Evolutionary conservation across 352 stramenopile species (phyloP).

Genomic region (Saprolegnia parasitica): DNA sequence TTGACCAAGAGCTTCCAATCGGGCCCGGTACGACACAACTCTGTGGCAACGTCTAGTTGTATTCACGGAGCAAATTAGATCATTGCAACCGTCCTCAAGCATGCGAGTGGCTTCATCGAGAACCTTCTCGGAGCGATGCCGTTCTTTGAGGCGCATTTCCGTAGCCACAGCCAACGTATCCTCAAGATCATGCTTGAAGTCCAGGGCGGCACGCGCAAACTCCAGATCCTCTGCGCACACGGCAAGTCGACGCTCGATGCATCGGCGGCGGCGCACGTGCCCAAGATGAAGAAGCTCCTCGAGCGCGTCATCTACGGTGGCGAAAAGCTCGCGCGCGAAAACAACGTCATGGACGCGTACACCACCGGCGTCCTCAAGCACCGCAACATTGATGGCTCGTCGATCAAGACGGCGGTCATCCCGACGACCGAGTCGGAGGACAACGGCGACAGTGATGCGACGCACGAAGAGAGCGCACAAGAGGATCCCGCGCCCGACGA

Average conservation of each 20-base stretch:
- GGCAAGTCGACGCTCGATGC: slow-evolving; percentile 56
- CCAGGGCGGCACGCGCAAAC: slow-evolving; percentile 52
- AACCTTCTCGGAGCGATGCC: slow-evolving; percentile 48
- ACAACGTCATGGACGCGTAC: slow-evolving; percentile 54
- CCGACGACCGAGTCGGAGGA: background rate
- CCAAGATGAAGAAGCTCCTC: slow-evolving; percentile 58
- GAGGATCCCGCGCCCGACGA: background rate
- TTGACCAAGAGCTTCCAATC: slow-evolving; percentile 60
- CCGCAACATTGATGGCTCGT: slow-evolving; percentile 57
- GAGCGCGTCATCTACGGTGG: slow-evolving; percentile 55
- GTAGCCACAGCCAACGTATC: slow-evolving; percentile 41
- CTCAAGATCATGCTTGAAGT: slow-evolving; percentile 52
- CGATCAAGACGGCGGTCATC: slow-evolving; percentile 31
- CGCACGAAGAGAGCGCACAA: background rate
- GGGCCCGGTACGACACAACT: slow-evolving; percentile 31
- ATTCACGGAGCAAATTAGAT: slow-evolving; percentile 30
- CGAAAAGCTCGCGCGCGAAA: slow-evolving; percentile 49
- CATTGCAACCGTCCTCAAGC: slow-evolving; percentile 48
- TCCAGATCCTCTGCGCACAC: slow-evolving; percentile 60
- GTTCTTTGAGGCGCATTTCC: slow-evolving; percentile 51
- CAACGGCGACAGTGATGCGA: background rate
- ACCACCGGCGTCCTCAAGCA: slow-evolving; percentile 63
- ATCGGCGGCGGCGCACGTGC: slow-evolving; percentile 48
- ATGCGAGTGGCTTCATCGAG: slow-evolving; percentile 49
- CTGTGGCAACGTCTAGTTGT: no score